Evolutionary conservation across 192 early-diverging fungal genomes (phyloP).

Genomic region (Coemansia sp.): DNA sequence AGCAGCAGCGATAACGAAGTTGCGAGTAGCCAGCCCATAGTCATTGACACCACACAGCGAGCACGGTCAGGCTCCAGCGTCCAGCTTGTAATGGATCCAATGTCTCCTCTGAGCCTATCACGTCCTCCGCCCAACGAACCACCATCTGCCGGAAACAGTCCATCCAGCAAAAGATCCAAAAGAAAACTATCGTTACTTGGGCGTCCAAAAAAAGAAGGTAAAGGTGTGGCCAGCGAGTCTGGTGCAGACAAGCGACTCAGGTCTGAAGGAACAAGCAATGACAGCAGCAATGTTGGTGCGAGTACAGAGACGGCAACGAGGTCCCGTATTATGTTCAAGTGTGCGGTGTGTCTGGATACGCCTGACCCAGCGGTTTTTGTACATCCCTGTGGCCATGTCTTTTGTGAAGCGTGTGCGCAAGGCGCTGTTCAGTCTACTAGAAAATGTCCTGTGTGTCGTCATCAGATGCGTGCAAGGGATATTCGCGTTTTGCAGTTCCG

Average conservation of each 20-base stretch:
- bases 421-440: slow-evolving; percentile 34
- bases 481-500: slow-evolving; percentile 49
- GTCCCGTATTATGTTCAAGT: slow-evolving; percentile 42
- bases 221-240: neutral
- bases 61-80: neutral
- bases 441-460: slow-evolving; percentile 49
- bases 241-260: neutral
- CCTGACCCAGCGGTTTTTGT: slow-evolving; percentile 50
- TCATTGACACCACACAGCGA: slow-evolving; percentile 11
- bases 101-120: neutral
- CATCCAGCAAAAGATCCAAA: neutral
- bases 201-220: neutral
- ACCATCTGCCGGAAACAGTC: neutral
- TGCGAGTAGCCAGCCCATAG: slow-evolving; percentile 6
- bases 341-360: slow-evolving; percentile 44
- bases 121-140: neutral
- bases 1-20: neutral
- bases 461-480: slow-evolving; percentile 30
- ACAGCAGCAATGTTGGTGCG: neutral
- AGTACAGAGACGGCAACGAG: neutral
- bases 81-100: neutral
- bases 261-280: neutral
- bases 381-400: slow-evolving; percentile 51
- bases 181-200: neutral
- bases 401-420: slow-evolving; percentile 50